Evolutionary conservation across 257 asterid genomes (phyloP), one percentile per base, ranked within the genome.

Genomic region (Solanum peruvianum): DNA sequence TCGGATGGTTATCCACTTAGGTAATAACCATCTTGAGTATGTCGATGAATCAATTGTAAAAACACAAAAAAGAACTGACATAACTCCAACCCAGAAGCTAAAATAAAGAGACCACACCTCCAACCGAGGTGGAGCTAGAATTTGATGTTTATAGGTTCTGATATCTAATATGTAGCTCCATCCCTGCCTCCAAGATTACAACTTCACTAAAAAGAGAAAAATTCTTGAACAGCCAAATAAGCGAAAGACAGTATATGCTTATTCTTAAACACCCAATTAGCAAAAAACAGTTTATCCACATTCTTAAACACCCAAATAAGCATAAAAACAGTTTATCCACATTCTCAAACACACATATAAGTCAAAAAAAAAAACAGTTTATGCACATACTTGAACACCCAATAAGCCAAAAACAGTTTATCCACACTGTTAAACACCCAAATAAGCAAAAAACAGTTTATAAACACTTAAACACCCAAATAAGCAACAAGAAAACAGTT

Each of bases 1-100:
- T 92, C 86, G 95, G 98, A 39, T 94, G 98, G 49, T 92, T 94
- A 89, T 96, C 97, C 86, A 95, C 98, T 89, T 88, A 93, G 90
- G 91, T 94, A 87, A 93, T 92, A 45, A 96, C 93, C 98, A 95
- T 96, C 96, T 94, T 94, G 39, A 94, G 94, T 87, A n/a, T 62
- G 35, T 29, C 0, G 4, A 64, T 64, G 71, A 25, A 64, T 64
- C 71, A 64, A 11, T 64, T 64, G 71, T 64, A 64, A 25, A 25
- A 64, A 64, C 35, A 64, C 35, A 64, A 25, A 56, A 62, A 23
- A 62, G 1, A n/a, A n/a, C 71, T 25, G 18, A 64, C 31, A 64
- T 64, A 67, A 69, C 76, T 14, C 88, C 35, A 58, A 25, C 82
- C 23, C 23, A 78, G 85, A 89, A 56, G 66, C 33, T 25, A 52